Evolutionary conservation across 192 early-diverging fungal species (phyloP).

Genomic region (Jimgerdemannia flammicorona): DNA sequence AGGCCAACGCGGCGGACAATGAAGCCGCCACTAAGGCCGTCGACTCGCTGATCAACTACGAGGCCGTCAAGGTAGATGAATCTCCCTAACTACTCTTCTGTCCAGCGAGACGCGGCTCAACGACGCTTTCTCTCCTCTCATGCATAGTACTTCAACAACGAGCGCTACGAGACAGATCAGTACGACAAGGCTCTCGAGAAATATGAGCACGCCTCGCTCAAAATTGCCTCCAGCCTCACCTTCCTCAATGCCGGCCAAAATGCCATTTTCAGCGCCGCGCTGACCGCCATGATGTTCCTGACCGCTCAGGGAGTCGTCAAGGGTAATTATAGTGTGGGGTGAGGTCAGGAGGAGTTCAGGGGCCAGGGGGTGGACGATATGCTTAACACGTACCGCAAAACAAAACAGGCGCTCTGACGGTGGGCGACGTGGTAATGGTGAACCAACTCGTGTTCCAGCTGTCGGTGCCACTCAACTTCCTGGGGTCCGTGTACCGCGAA

Average conservation of each 20-base stretch:
- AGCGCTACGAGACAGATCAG: slow-evolving; percentile 82
- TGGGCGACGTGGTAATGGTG: slow-evolving; percentile 98
- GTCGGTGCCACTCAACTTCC: slow-evolving; percentile 94
- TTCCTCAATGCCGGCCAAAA: slow-evolving; percentile 95
- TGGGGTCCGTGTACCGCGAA: slow-evolving; percentile 97
- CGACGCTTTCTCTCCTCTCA: neutral
- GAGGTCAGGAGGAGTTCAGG: slow-evolving; percentile 25
- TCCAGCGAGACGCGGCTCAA: neutral
- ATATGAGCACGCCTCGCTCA: slow-evolving; percentile 93
- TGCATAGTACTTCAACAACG: slow-evolving; percentile 81
- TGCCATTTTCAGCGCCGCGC: slow-evolving; percentile 87
- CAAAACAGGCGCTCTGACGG: slow-evolving; percentile 66
- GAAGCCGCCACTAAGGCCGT: slow-evolving; percentile 90
- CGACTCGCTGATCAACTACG: slow-evolving; percentile 96
- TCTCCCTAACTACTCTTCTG: slow-evolving; percentile 1
- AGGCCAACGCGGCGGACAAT: slow-evolving; percentile 97
- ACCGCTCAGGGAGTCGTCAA: slow-evolving; percentile 81
- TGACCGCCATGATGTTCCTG: slow-evolving; percentile 97
- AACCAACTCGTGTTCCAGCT: slow-evolving; percentile 99
- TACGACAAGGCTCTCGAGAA: slow-evolving; percentile 86
- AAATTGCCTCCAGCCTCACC: slow-evolving; percentile 84
- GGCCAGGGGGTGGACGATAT: slow-evolving; percentile 65
- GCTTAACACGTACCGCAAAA: neutral
- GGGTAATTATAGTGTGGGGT: slow-evolving; percentile 48
- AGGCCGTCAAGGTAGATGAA: slow-evolving; percentile 80